phyloP scores from a whole-genome alignment of 2,329 filamentous ascomycete species.

The Gliomastix tumulicola region DNA sequence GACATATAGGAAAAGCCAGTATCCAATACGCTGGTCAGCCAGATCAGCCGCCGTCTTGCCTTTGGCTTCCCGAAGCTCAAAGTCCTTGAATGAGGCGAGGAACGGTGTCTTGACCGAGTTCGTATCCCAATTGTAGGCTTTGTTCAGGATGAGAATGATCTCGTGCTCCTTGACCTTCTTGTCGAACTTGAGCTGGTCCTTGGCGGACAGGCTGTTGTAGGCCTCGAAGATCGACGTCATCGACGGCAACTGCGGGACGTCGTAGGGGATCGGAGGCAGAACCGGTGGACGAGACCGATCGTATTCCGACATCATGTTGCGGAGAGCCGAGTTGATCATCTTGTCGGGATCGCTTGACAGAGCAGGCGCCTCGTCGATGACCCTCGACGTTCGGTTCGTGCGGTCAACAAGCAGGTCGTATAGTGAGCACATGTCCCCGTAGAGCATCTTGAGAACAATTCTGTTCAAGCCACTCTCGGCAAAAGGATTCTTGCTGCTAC shows the following conservation, averaged over 20 bases:
- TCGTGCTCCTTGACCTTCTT: constrained; percentile 74
- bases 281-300: constrained; percentile 86
- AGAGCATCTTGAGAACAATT: constrained; percentile 72
- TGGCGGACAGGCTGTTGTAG: constrained; percentile 57
- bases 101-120: constrained; percentile 53
- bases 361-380: constrained; percentile 58
- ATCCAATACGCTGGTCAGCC: constrained; percentile 63
- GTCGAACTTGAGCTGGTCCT: constrained; percentile 68
- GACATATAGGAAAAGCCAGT: constrained; percentile 77
- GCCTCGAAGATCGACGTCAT: constrained; percentile 60
- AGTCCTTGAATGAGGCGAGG: constrained; percentile 61
- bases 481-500: constrained; percentile 85
- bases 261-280: constrained; percentile 84
- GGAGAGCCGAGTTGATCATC: constrained; percentile 61
- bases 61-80: constrained; percentile 62
- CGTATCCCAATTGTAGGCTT: constrained; percentile 73
- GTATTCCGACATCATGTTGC: constrained; percentile 78
- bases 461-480: constrained; percentile 82
- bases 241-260: constrained; percentile 70
- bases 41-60: constrained; percentile 61
- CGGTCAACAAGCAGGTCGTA: constrained; percentile 89
- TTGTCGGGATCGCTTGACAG: constrained; percentile 51
- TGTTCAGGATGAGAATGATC: constrained; percentile 67
- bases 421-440: constrained; percentile 76
- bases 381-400: constrained; percentile 68